These are phyloP conservation scores for Ligustrum vulgare DNA, from an alignment of 257 asterid species.

Conservation along the genomic window DNA sequence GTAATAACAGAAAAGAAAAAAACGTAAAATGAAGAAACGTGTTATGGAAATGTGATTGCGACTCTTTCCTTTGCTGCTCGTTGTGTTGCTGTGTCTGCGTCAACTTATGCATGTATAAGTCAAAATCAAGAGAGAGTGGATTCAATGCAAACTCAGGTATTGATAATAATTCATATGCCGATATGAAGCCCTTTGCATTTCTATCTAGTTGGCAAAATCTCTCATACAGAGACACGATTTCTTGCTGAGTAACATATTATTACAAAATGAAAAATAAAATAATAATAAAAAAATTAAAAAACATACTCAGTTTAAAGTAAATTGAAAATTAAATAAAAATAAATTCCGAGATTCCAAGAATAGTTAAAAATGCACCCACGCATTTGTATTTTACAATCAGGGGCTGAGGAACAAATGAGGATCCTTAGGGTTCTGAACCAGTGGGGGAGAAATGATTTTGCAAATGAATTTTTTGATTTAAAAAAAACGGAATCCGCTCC, in stretches of 20 bases:
- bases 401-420: too few relatives aligned
- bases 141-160: constrained; percentile 93
- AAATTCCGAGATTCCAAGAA: background rate
- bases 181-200: constrained; percentile 87
- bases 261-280: too few relatives aligned
- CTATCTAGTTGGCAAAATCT: constrained; percentile 95
- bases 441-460: too few relatives aligned
- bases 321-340: background rate
- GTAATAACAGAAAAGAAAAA: too few relatives aligned
- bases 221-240: constrained; percentile 74
- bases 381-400: background rate
- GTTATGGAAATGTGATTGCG: too few relatives aligned
- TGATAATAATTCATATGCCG: constrained; percentile 85
- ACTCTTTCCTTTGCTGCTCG: too few relatives aligned
- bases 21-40: too few relatives aligned
- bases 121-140: constrained; percentile 65
- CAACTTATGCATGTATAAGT: too few relatives aligned
- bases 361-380: constrained; percentile 40
- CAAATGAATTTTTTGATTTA: too few relatives aligned
- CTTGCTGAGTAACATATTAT: constrained; percentile 74
- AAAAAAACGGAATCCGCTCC: too few relatives aligned
- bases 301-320: constrained; percentile 1
- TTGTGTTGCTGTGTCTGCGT: too few relatives aligned
- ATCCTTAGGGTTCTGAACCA: too few relatives aligned
- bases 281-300: constrained; percentile 22